These are phyloP conservation scores for Middelhovenomyces tepae DNA, from an alignment of 805 yeast genomes.

Conservation along the genomic window DNA sequence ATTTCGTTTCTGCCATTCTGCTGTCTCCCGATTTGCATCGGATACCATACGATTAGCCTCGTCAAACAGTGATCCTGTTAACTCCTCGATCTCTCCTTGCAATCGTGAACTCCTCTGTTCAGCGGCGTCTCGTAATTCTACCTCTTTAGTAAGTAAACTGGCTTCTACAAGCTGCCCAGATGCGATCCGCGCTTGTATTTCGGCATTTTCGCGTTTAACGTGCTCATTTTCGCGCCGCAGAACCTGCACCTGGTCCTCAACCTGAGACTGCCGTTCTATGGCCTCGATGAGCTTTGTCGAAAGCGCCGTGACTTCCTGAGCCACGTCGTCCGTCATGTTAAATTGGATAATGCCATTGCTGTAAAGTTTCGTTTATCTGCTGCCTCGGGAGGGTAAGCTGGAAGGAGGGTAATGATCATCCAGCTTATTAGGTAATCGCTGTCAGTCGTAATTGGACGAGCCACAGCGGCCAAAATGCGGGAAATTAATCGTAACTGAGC, in stretches of 20 bases:
- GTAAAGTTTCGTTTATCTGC: too few relatives aligned
- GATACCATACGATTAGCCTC: conserved; percentile 84
- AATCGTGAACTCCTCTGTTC: conserved; percentile 50
- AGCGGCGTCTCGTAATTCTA: conserved; percentile 33
- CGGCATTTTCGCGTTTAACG: conserved; percentile 13
- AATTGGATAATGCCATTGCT: too few relatives aligned
- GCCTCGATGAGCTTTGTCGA: conserved; percentile 25
- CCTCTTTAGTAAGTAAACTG: conserved; percentile 11
- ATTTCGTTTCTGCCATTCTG: conserved; percentile 45
- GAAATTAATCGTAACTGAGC: too few relatives aligned
- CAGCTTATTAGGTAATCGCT: too few relatives aligned
- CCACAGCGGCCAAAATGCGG: too few relatives aligned
- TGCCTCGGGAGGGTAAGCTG: too few relatives aligned
- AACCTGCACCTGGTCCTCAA: conserved; percentile 22
- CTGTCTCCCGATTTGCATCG: conserved; percentile 56
- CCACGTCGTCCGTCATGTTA: too few relatives aligned
- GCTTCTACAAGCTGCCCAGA: conserved; percentile 20
- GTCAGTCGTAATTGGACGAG: too few relatives aligned
- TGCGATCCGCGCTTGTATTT: conserved; percentile 11
- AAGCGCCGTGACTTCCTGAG: conserved; percentile 20
- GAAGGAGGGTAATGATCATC: too few relatives aligned
- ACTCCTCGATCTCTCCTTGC: conserved; percentile 68
- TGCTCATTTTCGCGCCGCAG: conserved; percentile 18
- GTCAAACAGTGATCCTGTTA: conserved; percentile 66
- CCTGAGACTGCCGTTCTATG: conserved; percentile 21